Base-by-base conservation (phyloP, 163 green algal genomes). In the Volvox carteri region DNA sequence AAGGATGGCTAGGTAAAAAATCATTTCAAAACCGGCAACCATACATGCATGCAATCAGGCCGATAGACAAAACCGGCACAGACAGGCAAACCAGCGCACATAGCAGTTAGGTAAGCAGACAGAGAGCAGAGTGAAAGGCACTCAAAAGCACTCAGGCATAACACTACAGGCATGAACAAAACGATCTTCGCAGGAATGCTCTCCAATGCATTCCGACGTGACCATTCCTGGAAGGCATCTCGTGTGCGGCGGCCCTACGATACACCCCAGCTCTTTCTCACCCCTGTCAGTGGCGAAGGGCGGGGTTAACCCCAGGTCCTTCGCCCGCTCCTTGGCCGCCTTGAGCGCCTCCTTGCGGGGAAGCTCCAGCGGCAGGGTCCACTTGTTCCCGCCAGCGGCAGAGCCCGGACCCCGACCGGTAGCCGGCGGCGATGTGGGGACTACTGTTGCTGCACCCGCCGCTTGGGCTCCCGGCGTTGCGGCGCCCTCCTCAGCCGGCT, bases 281-380 rank as follows among this genome's bases (percentile, higher is more conserved):
- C 84, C 84, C 11, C 28, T 30, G 42, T 83, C 84, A 9, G 84
- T 84, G 11, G 48, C 37, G 37, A 84, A 89, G 37, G 84, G 84
- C 52, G 46, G 68, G 68, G 44, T 48, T 19, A 89, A 14, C 28
- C 28, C 52, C 70, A 89, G 37, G 35, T 62, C 8, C 48, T 28
- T 8, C 16, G 84, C 84, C 39, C 54, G 50, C 52, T 76, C 39
- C 50, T 50, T 50, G 19, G 84, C 84, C 50, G 48, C 30, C 37
- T 50, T n/a, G 18, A 39, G 14, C 14, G 84, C 84, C 39, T 89
- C 68, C 28, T 62, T 0, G 0, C 68, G 84, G 0, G 19, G 5
- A 35, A 84, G 33, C 52, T 89, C 70, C 48, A 79, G 46, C 16
- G 78, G 78, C 39, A 75, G 39, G 4, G 56, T 75, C 78, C 78